Base-by-base conservation (phyloP, 2,329 filamentous ascomycete genomes). In the Aspergillus pseudoviridinutans region DNA sequence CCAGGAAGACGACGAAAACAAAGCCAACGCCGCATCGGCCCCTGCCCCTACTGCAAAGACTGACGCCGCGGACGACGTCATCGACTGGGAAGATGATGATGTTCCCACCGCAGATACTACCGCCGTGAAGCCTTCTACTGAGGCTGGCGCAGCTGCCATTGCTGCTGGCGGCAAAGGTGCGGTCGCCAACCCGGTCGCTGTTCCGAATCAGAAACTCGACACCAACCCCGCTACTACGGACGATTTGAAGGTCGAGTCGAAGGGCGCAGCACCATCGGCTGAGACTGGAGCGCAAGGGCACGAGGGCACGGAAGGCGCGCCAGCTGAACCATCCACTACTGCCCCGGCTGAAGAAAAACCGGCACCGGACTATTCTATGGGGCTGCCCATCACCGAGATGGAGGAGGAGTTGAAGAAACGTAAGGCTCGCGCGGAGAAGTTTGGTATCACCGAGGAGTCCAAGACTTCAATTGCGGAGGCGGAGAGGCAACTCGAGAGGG, bases 371-470 rank as follows among this genome's bases (percentile, higher is more conserved):
- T 80, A 74, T 64, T 72, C 73, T 8, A 71, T 73, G 24, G 73
- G 76, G 25, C 71, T 80, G 20, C 72, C 77, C 9, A 64, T 73
- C 17, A 77, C 78, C 6, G 73, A 78, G 54, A 54, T 79, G 25
- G 78, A 80, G 59, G 71, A 71, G 44, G 79, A 81, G 56, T 59
- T 80, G 62, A 74, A 70, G 56, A 80, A 79, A 69, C 77, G 79
- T 59, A 79, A 78, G 65, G 74, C 75, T 41, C 77, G 79, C 53
- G 79, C 79, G 12, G 78, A 76, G 60, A 78, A 79, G 57, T 81
- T 81, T 61, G 78, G 78, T 22, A 74, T 77, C 41, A 70, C 72
- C n/a, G 74, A 77, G 56, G 74, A 76, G 24, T 63, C 72, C 1
- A 68, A 74, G 54, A 69, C 72, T 14, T 71, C 70, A 2, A 61